phyloP scores from a whole-genome alignment of 2,329 filamentous ascomycete species.

The Paraphoma sp. region DNA sequence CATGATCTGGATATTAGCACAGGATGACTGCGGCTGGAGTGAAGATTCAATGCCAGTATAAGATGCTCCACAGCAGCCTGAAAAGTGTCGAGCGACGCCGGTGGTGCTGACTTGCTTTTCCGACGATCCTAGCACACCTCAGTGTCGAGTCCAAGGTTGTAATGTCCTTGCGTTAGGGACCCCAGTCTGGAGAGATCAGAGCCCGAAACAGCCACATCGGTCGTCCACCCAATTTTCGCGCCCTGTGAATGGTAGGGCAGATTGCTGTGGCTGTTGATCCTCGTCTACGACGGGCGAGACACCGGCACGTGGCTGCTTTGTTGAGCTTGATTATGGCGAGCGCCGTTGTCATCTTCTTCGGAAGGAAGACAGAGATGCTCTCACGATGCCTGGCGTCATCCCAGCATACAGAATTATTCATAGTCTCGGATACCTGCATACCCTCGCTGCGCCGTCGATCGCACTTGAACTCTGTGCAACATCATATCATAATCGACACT shows the following conservation, averaged over 20 bases:
- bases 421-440: not conserved
- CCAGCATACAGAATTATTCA: not conserved
- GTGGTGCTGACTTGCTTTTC: not conserved
- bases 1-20: not conserved
- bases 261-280: not conserved
- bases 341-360: too few species aligned
- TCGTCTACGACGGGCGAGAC: not conserved
- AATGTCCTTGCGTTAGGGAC: not conserved
- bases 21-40: not conserved
- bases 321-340: not conserved
- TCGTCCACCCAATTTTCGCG: not conserved
- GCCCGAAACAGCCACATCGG: not conserved
- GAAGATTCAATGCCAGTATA: not conserved
- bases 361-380: not conserved
- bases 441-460: not conserved
- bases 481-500: not conserved
- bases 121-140: not conserved
- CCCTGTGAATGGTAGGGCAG: not conserved
- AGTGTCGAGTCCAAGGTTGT: not conserved
- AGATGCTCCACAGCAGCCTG: not conserved
- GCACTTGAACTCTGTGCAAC: not conserved
- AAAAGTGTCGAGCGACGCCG: not conserved
- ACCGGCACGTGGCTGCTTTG: not conserved
- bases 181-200: not conserved
- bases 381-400: not conserved